Conservation (phyloP, 2,329 filamentous ascomycete genomes). For the Claviceps africana region DNA sequence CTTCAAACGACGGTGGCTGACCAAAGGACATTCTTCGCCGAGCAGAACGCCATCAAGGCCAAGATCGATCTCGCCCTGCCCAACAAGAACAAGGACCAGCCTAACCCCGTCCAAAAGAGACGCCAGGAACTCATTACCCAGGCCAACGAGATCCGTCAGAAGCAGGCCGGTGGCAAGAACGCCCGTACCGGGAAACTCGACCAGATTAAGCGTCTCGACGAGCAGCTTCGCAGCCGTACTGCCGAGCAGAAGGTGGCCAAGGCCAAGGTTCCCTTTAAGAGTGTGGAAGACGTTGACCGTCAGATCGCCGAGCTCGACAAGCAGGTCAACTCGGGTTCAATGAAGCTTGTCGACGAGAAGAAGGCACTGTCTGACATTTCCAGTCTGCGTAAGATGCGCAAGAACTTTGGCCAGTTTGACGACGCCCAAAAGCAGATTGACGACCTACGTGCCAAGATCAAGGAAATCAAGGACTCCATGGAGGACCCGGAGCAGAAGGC, state of each 20-base stretch:
- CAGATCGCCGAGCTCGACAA: slow-evolving; percentile 70
- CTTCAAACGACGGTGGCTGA: slow-evolving; percentile 4
- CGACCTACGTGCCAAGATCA: slow-evolving; percentile 72
- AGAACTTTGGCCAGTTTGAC: slow-evolving; percentile 78
- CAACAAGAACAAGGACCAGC: slow-evolving; percentile 60
- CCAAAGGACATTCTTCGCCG: slow-evolving; percentile 1
- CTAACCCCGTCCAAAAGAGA: slow-evolving; percentile 66
- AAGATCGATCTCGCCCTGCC: slow-evolving; percentile 77
- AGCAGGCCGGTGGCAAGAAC: slow-evolving; percentile 79
- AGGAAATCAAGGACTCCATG: slow-evolving; percentile 74
- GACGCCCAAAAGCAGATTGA: slow-evolving; percentile 80
- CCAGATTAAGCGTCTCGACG: slow-evolving; percentile 83
- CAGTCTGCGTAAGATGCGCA: slow-evolving; percentile 72
- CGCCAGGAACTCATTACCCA: slow-evolving; percentile 75
- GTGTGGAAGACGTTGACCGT: slow-evolving; percentile 69
- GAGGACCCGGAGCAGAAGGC: slow-evolving; percentile 87
- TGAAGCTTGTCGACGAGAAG: slow-evolving; percentile 96
- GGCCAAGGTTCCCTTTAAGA: slow-evolving; percentile 73
- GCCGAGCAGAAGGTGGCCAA: slow-evolving; percentile 77
- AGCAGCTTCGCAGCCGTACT: slow-evolving; percentile 73
- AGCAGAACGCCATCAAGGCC: slow-evolving; percentile 72
- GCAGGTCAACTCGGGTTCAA: slow-evolving; percentile 74
- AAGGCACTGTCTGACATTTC: slow-evolving; percentile 79
- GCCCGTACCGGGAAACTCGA: slow-evolving; percentile 66
- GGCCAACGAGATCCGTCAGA: slow-evolving; percentile 68